Conservation (phyloP, 352 stramenopile genomes). For the Phytopythium litorale region DNA sequence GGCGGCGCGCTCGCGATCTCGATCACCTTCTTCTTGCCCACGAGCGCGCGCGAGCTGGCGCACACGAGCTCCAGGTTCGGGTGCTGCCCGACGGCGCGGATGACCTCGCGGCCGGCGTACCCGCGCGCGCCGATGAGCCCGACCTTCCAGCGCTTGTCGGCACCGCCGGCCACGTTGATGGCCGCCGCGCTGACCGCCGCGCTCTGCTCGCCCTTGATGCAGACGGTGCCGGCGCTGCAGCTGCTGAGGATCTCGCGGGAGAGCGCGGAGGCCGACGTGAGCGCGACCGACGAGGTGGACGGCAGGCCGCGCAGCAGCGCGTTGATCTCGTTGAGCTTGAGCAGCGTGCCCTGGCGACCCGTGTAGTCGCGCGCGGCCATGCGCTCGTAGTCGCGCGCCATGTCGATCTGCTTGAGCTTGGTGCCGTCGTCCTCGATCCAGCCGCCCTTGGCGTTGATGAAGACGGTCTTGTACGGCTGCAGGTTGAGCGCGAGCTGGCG, state of each 20-base stretch:
- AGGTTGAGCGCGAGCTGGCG: conserved; percentile 75
- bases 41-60: conserved; percentile 77
- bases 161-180: conserved; percentile 10
- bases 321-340: conserved; percentile 92
- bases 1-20: conserved; percentile 68
- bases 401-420: conserved; percentile 81
- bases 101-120: conserved; percentile 85
- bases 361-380: conserved; percentile 85
- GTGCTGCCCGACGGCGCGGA: conserved; percentile 77
- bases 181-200: conserved; percentile 13
- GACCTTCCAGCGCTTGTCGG: conserved; percentile 62
- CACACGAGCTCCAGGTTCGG: conserved; percentile 79
- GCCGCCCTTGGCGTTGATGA: conserved; percentile 87
- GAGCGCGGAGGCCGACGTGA: conserved; percentile 79
- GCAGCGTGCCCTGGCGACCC: conserved; percentile 85
- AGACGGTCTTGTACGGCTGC: conserved; percentile 87
- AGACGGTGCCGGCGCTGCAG: conserved; percentile 83
- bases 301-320: conserved; percentile 72
- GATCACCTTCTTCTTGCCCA: conserved; percentile 66
- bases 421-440: conserved; percentile 85
- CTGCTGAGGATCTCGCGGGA: conserved; percentile 84
- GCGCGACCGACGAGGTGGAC: conserved; percentile 73
- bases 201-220: conserved; percentile 49
- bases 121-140: conserved; percentile 81
- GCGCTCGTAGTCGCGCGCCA: conserved; percentile 70